Percentiles rank a stretch among this genome's conserved stretches.
Conservation (phyloP, 345 rosid genomes). For the Syzygium aqueum region DNA sequence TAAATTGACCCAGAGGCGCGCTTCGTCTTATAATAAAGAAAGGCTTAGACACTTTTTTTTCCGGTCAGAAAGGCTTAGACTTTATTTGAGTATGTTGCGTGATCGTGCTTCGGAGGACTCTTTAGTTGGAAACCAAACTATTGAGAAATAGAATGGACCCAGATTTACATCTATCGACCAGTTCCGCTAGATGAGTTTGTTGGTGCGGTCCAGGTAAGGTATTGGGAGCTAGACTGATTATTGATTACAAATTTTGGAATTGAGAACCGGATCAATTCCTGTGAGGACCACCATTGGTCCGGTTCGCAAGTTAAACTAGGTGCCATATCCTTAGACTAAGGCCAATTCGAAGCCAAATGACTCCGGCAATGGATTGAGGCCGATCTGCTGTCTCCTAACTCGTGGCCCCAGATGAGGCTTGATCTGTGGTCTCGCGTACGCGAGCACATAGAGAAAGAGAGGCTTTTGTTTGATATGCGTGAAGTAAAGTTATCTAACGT, state of each 20-base stretch:
- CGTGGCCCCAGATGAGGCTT: neutral
- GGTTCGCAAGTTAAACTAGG: too few relatives aligned
- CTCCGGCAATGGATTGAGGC: too few relatives aligned
- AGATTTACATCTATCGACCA: conserved; percentile 27
- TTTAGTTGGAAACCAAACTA: conserved; percentile 5
- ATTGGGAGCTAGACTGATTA: too few relatives aligned
- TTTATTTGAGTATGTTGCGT: conserved; percentile 19
- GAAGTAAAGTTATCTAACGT: too few relatives aligned
- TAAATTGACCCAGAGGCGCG: neutral
- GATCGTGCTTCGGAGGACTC: conserved; percentile 24
- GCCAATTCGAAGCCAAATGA: too few relatives aligned
- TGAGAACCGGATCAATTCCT: too few relatives aligned
- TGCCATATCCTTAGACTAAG: neutral
- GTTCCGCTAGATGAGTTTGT: conserved; percentile 16
- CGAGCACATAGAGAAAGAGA: neutral
- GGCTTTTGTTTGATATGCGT: too few relatives aligned
- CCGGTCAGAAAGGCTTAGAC: neutral
- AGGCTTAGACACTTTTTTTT: too few relatives aligned
- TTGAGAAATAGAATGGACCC: conserved; percentile 7
- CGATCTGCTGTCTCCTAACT: too few relatives aligned
- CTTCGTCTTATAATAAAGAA: neutral
- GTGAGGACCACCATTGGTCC: too few relatives aligned
- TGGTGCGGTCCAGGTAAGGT: too few relatives aligned
- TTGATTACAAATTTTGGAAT: too few relatives aligned
- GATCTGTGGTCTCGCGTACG: neutral